Evolutionary conservation across 2,329 filamentous ascomycete species (phyloP).

Genomic region (Endoconidiophora laricicola): DNA sequence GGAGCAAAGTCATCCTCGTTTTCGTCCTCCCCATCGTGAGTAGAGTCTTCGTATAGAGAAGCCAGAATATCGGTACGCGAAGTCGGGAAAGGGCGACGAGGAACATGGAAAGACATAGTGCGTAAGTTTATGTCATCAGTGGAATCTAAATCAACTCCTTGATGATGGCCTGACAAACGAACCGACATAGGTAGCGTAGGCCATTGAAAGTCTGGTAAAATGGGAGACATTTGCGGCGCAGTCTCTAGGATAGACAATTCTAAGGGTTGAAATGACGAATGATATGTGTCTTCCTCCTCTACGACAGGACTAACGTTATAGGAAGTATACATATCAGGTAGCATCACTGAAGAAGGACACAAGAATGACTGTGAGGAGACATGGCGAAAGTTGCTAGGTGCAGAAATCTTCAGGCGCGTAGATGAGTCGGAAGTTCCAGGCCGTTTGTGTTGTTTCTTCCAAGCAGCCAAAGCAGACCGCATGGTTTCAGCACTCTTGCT

Average conservation of each 20-base stretch:
- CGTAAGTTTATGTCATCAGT: slow-evolving; percentile 1
- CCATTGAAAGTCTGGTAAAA: slow-evolving; percentile 34
- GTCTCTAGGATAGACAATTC: slow-evolving; percentile 35
- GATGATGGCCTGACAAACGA: slow-evolving; percentile 7
- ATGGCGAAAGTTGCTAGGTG: slow-evolving; percentile 43
- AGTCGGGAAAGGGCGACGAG: slow-evolving; percentile 27
- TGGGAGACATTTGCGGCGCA: slow-evolving; percentile 32
- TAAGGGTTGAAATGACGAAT: slow-evolving; percentile 33
- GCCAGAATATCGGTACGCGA: slow-evolving; percentile 16
- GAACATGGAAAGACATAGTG: slow-evolving; percentile 37
- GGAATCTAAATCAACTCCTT: slow-evolving; percentile 3
- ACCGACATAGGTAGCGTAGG: slow-evolving; percentile 12
- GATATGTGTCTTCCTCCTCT: slow-evolving; percentile 16
- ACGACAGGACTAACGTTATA: neutral
- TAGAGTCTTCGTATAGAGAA: slow-evolving; percentile 15
- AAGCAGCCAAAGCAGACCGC: slow-evolving; percentile 19
- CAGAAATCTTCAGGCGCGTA: slow-evolving; percentile 37
- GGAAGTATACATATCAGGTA: neutral
- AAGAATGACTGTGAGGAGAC: slow-evolving; percentile 12
- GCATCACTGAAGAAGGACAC: slow-evolving; percentile 13
- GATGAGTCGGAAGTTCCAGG: slow-evolving; percentile 15
- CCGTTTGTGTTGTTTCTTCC: slow-evolving; percentile 17
- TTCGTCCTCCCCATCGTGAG: neutral
- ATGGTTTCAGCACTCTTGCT: slow-evolving; percentile 15
- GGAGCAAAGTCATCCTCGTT: slow-evolving; percentile 14